Conservation (phyloP, 129 eudicot genomes). For the Rutidosis leptorrhynchoides region DNA sequence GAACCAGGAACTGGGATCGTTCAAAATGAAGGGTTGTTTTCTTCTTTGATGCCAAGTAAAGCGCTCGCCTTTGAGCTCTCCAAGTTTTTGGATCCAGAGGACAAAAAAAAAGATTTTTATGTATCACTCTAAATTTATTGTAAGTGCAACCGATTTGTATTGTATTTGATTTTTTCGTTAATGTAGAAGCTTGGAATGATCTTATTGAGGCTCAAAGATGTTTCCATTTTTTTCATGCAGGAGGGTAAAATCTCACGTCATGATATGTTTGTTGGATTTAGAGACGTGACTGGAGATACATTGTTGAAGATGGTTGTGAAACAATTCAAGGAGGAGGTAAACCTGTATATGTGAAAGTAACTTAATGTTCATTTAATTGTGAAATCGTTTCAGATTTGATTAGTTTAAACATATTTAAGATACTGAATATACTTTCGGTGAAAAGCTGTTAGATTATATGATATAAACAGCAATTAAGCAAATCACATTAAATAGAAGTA, state of each 20-base stretch:
- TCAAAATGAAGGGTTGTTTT: background rate
- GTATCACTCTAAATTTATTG: background rate
- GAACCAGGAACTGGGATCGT: background rate
- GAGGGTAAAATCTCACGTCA: background rate
- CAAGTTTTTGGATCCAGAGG: background rate
- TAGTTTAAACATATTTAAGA: background rate
- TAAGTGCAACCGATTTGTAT: background rate
- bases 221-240: background rate
- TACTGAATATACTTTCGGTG: background rate
- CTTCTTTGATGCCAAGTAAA: background rate
- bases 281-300: background rate
- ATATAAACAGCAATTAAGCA: background rate
- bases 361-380: background rate
- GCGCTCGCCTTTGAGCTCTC: background rate
- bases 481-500: background rate
- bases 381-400: background rate
- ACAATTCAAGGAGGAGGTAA: background rate
- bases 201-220: background rate
- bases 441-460: background rate
- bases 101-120: background rate
- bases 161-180: background rate
- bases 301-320: background rate
- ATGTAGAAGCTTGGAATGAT: background rate
- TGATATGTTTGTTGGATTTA: background rate
- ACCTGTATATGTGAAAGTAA: background rate